phyloP scores from a whole-genome alignment of 441 rosid species.

The Bocquillonia castaneifolia region DNA sequence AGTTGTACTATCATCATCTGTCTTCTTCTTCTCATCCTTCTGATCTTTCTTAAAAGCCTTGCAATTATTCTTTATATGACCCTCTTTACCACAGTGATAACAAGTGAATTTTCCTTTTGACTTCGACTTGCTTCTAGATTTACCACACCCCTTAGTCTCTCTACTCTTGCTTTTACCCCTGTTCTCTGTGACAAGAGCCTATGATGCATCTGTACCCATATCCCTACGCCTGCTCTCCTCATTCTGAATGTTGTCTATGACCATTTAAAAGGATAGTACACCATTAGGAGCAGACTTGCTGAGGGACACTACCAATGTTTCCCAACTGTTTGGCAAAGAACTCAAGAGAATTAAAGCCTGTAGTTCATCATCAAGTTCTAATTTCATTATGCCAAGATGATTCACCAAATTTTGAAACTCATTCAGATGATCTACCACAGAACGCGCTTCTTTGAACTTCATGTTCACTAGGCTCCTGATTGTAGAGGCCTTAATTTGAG shows the following conservation, averaged over 20 bases:
- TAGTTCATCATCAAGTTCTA: neutral
- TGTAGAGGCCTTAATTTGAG: neutral
- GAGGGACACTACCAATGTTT: neutral
- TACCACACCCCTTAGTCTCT: neutral
- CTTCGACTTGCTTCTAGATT: neutral
- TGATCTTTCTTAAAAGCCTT: neutral
- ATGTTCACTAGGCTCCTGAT: neutral
- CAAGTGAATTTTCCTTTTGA: neutral
- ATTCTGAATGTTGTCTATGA: too few relatives aligned
- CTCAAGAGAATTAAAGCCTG: slow-evolving; percentile 9
- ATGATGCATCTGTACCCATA: too few relatives aligned
- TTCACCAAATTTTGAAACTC: neutral
- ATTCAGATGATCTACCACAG: neutral
- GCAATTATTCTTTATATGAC: neutral
- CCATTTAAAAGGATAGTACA: too few relatives aligned
- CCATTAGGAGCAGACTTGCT: slow-evolving; percentile 3
- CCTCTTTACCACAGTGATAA: neutral
- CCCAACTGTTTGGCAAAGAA: slow-evolving; percentile 3
- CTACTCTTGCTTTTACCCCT: neutral
- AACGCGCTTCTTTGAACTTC: neutral
- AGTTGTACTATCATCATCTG: neutral
- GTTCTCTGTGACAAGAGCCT: neutral
- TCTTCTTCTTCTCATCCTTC: neutral
- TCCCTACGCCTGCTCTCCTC: too few relatives aligned
- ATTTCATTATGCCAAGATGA: neutral